Evolutionary conservation across 1,139 yeast species (phyloP).

Genomic region (Nakaseomyces bracarensis): DNA sequence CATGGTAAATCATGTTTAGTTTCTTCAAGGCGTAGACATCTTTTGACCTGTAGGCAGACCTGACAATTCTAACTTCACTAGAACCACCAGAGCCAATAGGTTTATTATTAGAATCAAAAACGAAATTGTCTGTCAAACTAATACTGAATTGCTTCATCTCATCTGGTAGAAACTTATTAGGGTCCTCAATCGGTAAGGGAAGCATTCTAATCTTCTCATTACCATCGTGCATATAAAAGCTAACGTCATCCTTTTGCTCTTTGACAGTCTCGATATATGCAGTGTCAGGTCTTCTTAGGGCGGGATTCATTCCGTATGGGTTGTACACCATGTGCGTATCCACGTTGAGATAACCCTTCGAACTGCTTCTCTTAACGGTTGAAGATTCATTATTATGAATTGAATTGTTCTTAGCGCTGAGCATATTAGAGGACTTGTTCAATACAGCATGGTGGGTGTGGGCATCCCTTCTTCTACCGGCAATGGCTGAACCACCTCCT

Average conservation of each 20-base stretch:
- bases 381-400: slow-evolving; percentile 17
- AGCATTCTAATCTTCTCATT: slow-evolving; percentile 41
- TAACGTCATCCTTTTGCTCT: slow-evolving; percentile 15
- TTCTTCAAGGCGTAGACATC: slow-evolving; percentile 55
- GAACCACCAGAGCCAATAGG: slow-evolving; percentile 70
- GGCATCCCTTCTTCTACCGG: slow-evolving; percentile 1
- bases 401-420: slow-evolving; percentile 20
- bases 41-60: slow-evolving; percentile 34
- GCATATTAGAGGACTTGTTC: slow-evolving; percentile 3
- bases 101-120: slow-evolving; percentile 37
- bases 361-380: background rate
- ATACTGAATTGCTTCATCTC: slow-evolving; percentile 46
- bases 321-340: slow-evolving; percentile 25
- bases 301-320: slow-evolving; percentile 30
- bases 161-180: slow-evolving; percentile 55
- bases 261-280: slow-evolving; percentile 11
- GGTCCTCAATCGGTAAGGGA: slow-evolving; percentile 60
- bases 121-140: slow-evolving; percentile 52
- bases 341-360: background rate
- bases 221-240: slow-evolving; percentile 31
- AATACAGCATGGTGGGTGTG: slow-evolving; percentile 6
- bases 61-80: slow-evolving; percentile 52
- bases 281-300: slow-evolving; percentile 15
- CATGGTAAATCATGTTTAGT: slow-evolving; percentile 52
- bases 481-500: slow-evolving; percentile 1